Evolutionary conservation across 495 filamentous ascomycete genomes (phyloP), one percentile per base, ranked within the genome.

Genomic region (Pseudevernia furfuracea): DNA sequence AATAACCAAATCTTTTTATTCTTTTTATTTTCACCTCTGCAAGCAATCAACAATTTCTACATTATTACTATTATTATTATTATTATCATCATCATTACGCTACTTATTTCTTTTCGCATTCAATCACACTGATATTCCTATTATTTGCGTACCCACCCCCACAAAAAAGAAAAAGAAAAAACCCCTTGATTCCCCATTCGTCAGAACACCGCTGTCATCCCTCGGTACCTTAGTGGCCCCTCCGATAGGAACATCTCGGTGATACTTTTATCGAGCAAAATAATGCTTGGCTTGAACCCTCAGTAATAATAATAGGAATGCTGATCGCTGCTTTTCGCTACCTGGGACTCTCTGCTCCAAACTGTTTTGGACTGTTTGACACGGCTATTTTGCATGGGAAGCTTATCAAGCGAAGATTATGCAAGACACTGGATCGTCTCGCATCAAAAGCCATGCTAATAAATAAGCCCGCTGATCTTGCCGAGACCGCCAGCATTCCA

Each of bases 391-490:
- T 63, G 61, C 43, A 15, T 41, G 28, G 43, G 30, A 34, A 30
- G 53, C 61, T 58, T 48, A 61, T 63, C 39, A 23, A 58, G 39
- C 61, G 39, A 36, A 44, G 61, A 63, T 63, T 48, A 63, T 63
- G 61, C 61, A 63, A 48, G 52, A 56, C 36, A 41, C 30, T 39
- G 28, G 17, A 41, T 63, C 19, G 37, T 53, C 52, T 43, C n/a
- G 7, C 38, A 32, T 38, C 49, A 39, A 52, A 44, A 14, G 37
- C 52, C 10, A 36, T 41, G 4, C 23, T 32, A 37, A 63, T 14
- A 32, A 38, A 14, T 34, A 38, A 52, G 38, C 15, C n/a, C 17
- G 15, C 52, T n/a, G 28, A 34, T 34, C 52, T 4, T 55, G 11
- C 4, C 14, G 49, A 1, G 17, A 34, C 30, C 52, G 19, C 14